Conservation (phyloP, 2,329 filamentous ascomycete species). For the Dothistroma septosporum region DNA sequence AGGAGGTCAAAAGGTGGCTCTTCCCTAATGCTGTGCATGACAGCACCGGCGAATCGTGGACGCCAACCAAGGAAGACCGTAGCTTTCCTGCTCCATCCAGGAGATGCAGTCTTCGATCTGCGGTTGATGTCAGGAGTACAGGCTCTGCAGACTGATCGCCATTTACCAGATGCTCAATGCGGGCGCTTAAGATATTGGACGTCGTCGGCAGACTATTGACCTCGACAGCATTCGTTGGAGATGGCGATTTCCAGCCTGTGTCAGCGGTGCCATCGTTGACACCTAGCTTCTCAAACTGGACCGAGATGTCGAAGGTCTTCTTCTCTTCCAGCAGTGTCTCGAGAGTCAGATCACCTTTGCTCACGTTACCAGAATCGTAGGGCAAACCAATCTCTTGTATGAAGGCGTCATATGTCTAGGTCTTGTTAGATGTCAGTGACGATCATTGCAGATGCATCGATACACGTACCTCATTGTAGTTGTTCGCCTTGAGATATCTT, state of each 20-base stretch:
- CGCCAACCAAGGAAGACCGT: slow-evolving; percentile 35
- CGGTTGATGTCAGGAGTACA: slow-evolving; percentile 43
- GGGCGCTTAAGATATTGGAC: slow-evolving; percentile 52
- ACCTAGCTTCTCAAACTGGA: slow-evolving; percentile 54
- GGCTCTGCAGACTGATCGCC: slow-evolving; percentile 12
- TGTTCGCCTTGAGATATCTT: slow-evolving; percentile 36
- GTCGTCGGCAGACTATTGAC: slow-evolving; percentile 44
- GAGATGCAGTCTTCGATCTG: slow-evolving; percentile 48
- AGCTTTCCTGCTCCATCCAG: slow-evolving; percentile 38
- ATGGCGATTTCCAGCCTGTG: slow-evolving; percentile 1
- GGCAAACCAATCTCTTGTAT: slow-evolving; percentile 54
- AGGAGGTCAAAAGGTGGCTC: slow-evolving; percentile 50
- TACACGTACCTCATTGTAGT: slow-evolving; percentile 33
- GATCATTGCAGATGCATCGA: not conserved
- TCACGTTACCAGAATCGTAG: slow-evolving; percentile 44
- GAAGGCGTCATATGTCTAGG: slow-evolving; percentile 55
- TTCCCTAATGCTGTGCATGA: slow-evolving; percentile 45
- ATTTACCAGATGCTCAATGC: slow-evolving; percentile 26
- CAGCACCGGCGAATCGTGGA: slow-evolving; percentile 53
- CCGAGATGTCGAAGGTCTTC: slow-evolving; percentile 52
- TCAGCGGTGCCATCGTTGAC: slow-evolving; percentile 37
- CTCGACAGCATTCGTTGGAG: slow-evolving; percentile 32
- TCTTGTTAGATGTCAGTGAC: slow-evolving; percentile 18
- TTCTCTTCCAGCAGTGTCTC: slow-evolving; percentile 60
- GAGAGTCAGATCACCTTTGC: slow-evolving; percentile 50